Conservation (phyloP, 2,329 filamentous ascomycete genomes). For the Claviceps cyperi region DNA sequence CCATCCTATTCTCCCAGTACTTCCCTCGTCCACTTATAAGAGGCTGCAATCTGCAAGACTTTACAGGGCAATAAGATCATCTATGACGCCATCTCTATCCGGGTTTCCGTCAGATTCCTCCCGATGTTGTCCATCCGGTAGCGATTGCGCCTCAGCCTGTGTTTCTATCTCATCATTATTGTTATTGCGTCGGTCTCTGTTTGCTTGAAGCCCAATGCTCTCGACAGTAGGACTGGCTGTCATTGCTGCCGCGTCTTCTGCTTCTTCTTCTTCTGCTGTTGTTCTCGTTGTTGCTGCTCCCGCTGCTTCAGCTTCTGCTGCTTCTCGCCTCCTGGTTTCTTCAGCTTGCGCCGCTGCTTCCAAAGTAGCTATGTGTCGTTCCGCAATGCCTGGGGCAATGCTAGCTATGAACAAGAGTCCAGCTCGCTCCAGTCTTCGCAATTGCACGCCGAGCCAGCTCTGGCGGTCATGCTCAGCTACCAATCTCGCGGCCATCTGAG, state of each 20-base stretch:
- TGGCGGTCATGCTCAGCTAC: slow-evolving; percentile 24
- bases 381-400: slow-evolving; percentile 49
- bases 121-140: slow-evolving; percentile 1
- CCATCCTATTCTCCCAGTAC: not conserved
- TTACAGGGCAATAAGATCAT: slow-evolving; percentile 6
- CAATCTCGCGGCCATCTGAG: slow-evolving; percentile 38
- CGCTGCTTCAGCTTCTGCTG: slow-evolving; percentile 19
- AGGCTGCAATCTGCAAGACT: not conserved
- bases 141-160: slow-evolving; percentile 2
- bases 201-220: slow-evolving; percentile 1
- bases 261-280: slow-evolving; percentile 14
- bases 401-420: slow-evolving; percentile 50
- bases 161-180: slow-evolving; percentile 1
- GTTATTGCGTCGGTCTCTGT: not conserved
- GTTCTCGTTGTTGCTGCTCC: slow-evolving; percentile 6
- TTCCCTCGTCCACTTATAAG: not conserved
- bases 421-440: slow-evolving; percentile 43
- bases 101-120: not conserved
- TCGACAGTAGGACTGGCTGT: not conserved
- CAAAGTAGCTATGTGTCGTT: slow-evolving; percentile 46
- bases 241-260: slow-evolving; percentile 14
- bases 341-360: slow-evolving; percentile 35
- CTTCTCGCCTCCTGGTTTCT: slow-evolving; percentile 28
- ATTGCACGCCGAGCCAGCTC: slow-evolving; percentile 23
- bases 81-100: not conserved